These are phyloP conservation scores for Solanum neorickii DNA, from an alignment of 257 asterid species.

Conservation along the genomic window DNA sequence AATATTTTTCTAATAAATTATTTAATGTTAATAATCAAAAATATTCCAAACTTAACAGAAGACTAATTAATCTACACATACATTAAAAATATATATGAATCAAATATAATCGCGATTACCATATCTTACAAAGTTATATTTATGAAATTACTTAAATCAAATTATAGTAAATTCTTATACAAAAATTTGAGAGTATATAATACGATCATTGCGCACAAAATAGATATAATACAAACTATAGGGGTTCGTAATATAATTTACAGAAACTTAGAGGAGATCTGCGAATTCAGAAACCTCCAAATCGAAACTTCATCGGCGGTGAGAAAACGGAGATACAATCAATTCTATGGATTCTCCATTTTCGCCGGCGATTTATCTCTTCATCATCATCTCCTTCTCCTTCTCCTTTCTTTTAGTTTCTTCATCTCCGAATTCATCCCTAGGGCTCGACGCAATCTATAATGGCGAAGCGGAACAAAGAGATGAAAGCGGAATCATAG, in stretches of 20 bases:
- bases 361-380: not conserved
- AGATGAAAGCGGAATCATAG: not conserved
- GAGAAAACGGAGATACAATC: not conserved
- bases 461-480: constrained; percentile 15
- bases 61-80: not conserved
- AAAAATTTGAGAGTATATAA: not conserved
- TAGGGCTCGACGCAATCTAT: not conserved
- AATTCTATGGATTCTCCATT: not conserved
- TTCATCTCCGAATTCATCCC: not conserved
- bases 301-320: not conserved
- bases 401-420: not conserved
- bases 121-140: not conserved
- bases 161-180: not conserved
- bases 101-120: no score
- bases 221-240: not conserved
- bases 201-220: not conserved
- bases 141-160: no score
- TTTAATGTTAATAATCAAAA: not conserved
- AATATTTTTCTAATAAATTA: accelerated
- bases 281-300: not conserved
- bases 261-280: not conserved
- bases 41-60: not conserved
- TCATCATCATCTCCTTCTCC: not conserved
- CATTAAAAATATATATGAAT: not conserved
- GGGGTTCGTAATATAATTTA: not conserved